phyloP scores from a whole-genome alignment of 2,329 filamentous ascomycete genomes.

The Periconia digitata region DNA sequence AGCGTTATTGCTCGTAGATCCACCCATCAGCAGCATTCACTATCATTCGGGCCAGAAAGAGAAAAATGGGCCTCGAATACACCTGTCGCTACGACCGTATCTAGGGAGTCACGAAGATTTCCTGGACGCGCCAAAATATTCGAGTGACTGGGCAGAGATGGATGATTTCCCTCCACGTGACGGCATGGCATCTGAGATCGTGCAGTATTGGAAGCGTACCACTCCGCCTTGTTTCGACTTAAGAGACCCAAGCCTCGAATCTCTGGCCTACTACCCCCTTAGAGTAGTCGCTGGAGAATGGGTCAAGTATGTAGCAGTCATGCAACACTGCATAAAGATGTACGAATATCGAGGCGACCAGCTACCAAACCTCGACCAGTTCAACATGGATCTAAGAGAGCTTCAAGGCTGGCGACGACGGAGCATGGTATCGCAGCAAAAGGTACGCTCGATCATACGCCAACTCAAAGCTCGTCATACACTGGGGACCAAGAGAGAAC shows the following conservation, averaged over 20 bases:
- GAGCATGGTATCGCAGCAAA: constrained; percentile 17
- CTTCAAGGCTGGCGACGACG: constrained; percentile 28
- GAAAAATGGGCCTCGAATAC: not conserved
- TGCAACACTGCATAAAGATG: constrained; percentile 20
- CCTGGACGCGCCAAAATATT: constrained; percentile 3
- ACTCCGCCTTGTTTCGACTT: constrained; percentile 11
- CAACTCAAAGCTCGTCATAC: constrained; percentile 4
- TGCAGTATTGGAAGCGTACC: constrained; percentile 12
- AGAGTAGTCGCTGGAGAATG: constrained; percentile 24
- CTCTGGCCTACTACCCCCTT: constrained; percentile 21
- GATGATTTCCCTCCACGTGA: not conserved
- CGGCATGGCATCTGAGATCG: constrained; percentile 16
- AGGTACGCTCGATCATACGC: constrained; percentile 9
- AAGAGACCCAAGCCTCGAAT: constrained; percentile 8
- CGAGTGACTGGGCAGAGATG: not conserved
- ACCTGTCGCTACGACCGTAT: constrained; percentile 2
- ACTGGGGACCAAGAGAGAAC: not conserved
- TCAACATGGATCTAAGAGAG: constrained; percentile 20
- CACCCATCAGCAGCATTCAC: constrained; percentile 9
- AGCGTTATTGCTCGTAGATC: constrained; percentile 18
- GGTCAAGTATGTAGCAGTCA: constrained; percentile 25
- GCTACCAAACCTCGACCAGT: constrained; percentile 12
- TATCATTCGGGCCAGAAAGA: constrained; percentile 1
- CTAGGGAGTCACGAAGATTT: constrained; percentile 19
- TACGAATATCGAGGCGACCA: constrained; percentile 22